Conservation (phyloP, 768 basidiomycete species). For the Suillus alpinus region DNA sequence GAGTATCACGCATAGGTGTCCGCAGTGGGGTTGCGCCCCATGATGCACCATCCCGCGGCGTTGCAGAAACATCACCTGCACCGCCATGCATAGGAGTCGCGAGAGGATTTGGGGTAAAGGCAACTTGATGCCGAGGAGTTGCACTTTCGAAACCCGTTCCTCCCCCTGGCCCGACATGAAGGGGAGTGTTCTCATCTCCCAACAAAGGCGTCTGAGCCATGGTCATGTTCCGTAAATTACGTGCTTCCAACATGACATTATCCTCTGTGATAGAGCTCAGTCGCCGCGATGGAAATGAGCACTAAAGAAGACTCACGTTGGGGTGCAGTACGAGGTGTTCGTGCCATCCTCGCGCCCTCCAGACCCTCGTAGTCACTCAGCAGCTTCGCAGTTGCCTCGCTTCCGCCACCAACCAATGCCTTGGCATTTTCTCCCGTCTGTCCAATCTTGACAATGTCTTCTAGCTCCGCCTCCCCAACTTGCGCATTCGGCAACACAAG, state of each 20-base stretch:
- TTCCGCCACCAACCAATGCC: constrained; percentile 76
- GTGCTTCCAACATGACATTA: constrained; percentile 89
- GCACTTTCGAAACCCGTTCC: constrained; percentile 95
- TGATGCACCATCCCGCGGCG: constrained; percentile 44
- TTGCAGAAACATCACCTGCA: constrained; percentile 43
- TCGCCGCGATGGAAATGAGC: constrained; percentile 5
- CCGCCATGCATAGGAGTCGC: constrained; percentile 73
- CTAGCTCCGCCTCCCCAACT: constrained; percentile 90
- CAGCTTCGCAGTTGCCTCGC: constrained; percentile 80
- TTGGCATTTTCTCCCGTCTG: constrained; percentile 88
- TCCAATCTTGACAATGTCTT: constrained; percentile 98
- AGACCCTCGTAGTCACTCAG: constrained; percentile 92
- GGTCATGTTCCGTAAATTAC: constrained; percentile 93
- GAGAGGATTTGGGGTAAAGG: constrained; percentile 95
- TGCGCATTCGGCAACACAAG: constrained; percentile 85
- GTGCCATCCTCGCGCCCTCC: constrained; percentile 84
- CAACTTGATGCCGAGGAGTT: constrained; percentile 86
- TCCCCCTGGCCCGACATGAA: constrained; percentile 69
- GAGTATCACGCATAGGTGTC: constrained; percentile 91
- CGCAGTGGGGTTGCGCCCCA: constrained; percentile 76
- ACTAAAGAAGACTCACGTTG: constrained; percentile 64
- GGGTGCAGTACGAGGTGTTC: constrained; percentile 92
- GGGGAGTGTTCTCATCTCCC: constrained; percentile 95
- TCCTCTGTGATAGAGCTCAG: constrained; percentile 61
- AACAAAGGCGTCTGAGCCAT: constrained; percentile 90